A percentile compares a stretch with the other conserved stretches of the same genome.
Evolutionary conservation across 371 early-diverging fungal genomes (phyloP).

Genomic region (Mucor circinelloides): DNA sequence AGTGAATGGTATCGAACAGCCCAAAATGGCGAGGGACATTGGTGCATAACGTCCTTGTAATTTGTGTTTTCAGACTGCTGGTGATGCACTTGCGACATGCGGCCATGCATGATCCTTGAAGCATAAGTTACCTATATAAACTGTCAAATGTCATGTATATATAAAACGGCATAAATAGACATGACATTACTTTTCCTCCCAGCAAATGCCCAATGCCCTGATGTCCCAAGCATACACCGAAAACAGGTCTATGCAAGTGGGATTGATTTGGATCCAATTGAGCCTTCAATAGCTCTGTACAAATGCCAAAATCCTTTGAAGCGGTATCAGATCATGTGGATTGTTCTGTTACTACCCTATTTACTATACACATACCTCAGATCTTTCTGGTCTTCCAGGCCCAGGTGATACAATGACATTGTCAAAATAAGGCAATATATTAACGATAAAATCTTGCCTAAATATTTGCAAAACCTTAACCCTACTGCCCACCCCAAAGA

Average conservation of each 20-base stretch:
- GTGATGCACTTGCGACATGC: conserved; percentile 64
- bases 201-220: conserved; percentile 88
- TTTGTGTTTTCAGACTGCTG: not conserved
- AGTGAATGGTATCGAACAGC: conserved; percentile 94
- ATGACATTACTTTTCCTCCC: conserved; percentile 70
- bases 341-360: not conserved
- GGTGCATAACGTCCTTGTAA: conserved; percentile 55
- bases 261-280: conserved; percentile 37
- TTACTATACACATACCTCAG: conserved; percentile 26
- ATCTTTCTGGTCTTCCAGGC: conserved; percentile 79
- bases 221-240: conserved; percentile 98
- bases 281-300: conserved; percentile 63
- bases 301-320: conserved; percentile 84
- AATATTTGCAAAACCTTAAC: not conserved
- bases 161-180: too few species aligned
- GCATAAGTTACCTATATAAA: conserved; percentile 74
- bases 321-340: not conserved
- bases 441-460: conserved; percentile 59
- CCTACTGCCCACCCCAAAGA: not conserved
- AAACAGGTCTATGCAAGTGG: conserved; percentile 68
- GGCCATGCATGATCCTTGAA: conserved; percentile 84
- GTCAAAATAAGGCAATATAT: conserved; percentile 84
- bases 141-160: not conserved
- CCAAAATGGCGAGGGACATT: conserved; percentile 66
- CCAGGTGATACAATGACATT: conserved; percentile 93